phyloP scores from a whole-genome alignment of 192 early-diverging fungal species.

The Rhizophagus prolifer region DNA sequence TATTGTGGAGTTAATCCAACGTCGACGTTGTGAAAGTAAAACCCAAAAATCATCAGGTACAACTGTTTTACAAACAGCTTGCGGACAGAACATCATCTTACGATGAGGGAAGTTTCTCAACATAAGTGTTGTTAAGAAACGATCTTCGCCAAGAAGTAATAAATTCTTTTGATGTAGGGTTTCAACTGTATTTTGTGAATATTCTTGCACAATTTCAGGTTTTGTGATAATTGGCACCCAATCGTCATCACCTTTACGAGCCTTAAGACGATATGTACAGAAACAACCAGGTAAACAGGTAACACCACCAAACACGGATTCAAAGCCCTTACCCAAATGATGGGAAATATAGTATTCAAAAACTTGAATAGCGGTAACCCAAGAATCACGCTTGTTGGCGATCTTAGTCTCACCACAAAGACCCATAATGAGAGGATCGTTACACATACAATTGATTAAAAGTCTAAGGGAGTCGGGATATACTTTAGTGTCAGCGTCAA shows the following conservation, averaged over 20 bases:
- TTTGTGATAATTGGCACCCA: constrained; percentile 90
- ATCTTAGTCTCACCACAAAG: constrained; percentile 98
- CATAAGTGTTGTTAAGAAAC: constrained; percentile 88
- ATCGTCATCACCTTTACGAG: constrained; percentile 63
- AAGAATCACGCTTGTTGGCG: constrained; percentile 87
- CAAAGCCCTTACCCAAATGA: constrained; percentile 92
- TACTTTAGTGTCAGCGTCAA: constrained; percentile 93
- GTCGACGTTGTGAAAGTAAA: constrained; percentile 84
- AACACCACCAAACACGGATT: constrained; percentile 96
- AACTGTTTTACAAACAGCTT: constrained; percentile 82
- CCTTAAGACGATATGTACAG: constrained; percentile 97
- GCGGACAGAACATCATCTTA: constrained; percentile 86
- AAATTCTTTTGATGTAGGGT: constrained; percentile 88
- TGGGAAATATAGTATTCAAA: constrained; percentile 99
- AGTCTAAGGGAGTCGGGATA: constrained; percentile 70
- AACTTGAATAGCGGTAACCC: constrained; percentile 96
- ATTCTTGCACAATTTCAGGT: constrained; percentile 85
- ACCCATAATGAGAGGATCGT: constrained; percentile 91
- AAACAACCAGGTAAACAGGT: constrained; percentile 98
- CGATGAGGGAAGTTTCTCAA: constrained; percentile 82
- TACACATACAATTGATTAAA: constrained; percentile 89
- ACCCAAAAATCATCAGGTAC: constrained; percentile 83
- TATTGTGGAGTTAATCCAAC: constrained; percentile 97
- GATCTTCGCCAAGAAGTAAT: constrained; percentile 87
- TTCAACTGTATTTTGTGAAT: constrained; percentile 78